Conservation (phyloP, 257 asterid species). For the Gentiana macrophylla region DNA sequence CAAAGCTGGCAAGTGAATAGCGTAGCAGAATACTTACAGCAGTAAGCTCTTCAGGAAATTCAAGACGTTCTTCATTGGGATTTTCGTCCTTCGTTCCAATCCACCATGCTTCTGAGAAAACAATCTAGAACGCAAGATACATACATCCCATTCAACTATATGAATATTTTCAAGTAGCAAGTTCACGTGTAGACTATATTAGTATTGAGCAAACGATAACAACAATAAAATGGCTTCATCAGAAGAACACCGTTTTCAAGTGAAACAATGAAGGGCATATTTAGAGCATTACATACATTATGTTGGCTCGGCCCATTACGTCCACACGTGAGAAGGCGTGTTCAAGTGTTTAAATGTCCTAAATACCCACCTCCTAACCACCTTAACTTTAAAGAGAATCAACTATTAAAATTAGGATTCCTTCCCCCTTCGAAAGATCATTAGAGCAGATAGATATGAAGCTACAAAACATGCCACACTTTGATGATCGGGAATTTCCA, state of each 20-base stretch:
- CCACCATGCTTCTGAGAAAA: constrained; percentile 98
- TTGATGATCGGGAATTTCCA: too few species aligned
- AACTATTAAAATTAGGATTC: too few species aligned
- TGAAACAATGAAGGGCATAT: background rate
- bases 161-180: background rate
- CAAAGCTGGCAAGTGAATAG: constrained; percentile 5
- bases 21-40: constrained; percentile 31
- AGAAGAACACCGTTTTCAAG: background rate
- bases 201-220: background rate
- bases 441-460: too few species aligned
- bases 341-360: too few species aligned
- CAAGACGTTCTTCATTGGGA: constrained; percentile 68
- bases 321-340: too few species aligned
- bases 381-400: too few species aligned
- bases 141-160: constrained; percentile 6
- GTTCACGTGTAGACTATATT: background rate
- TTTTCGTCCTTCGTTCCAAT: constrained; percentile 78
- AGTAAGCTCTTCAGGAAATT: constrained; percentile 61
- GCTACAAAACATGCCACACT: too few species aligned
- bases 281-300: too few species aligned
- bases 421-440: too few species aligned
- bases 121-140: constrained; percentile 42
- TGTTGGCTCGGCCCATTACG: too few species aligned
- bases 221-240: background rate
- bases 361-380: too few species aligned